Conservation (phyloP, 2,329 filamentous ascomycete species). For the Ophiostoma populinum region DNA sequence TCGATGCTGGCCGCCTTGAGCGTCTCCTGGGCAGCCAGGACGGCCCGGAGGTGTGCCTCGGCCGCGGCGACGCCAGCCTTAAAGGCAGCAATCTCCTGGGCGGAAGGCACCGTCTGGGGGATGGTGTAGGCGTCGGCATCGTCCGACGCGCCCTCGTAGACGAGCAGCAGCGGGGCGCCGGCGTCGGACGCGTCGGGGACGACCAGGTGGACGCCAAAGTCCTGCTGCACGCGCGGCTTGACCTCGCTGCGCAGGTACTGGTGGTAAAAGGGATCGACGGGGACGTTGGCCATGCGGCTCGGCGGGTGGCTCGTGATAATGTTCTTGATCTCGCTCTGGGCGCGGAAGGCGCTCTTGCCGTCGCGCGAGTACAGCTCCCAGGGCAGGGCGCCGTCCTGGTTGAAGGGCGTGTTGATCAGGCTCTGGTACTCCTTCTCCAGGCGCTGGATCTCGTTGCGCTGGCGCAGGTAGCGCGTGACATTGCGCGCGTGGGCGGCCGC, state of each 20-base stretch:
- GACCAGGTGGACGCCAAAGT: conserved; percentile 57
- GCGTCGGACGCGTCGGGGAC: conserved; percentile 46
- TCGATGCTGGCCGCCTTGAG: conserved; percentile 34
- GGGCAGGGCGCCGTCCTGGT: conserved; percentile 49
- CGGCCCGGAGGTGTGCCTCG: conserved; percentile 33
- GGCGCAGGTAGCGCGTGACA: conserved; percentile 71
- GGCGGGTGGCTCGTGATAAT: conserved; percentile 61
- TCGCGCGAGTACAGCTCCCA: conserved; percentile 86
- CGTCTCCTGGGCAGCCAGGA: conserved; percentile 41
- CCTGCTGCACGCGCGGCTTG: conserved; percentile 43
- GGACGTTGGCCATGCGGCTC: conserved; percentile 46
- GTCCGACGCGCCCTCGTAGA: conserved; percentile 47
- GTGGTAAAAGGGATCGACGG: conserved; percentile 67
- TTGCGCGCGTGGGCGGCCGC: conserved; percentile 67
- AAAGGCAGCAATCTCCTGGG: conserved; percentile 34
- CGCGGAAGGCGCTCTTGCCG: conserved; percentile 64
- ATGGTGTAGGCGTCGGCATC: conserved; percentile 32
- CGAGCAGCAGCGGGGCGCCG: conserved; percentile 46
- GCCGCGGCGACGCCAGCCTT: conserved; percentile 37
- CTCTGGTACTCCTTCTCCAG: conserved; percentile 67
- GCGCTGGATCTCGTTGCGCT: conserved; percentile 65
- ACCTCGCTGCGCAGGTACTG: conserved; percentile 50
- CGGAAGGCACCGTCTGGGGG: conserved; percentile 30
- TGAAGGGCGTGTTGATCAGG: conserved; percentile 69
- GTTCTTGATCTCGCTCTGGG: conserved; percentile 56